Conservation (phyloP, 2,329 filamentous ascomycete genomes). For the Diaporthe capsici region DNA sequence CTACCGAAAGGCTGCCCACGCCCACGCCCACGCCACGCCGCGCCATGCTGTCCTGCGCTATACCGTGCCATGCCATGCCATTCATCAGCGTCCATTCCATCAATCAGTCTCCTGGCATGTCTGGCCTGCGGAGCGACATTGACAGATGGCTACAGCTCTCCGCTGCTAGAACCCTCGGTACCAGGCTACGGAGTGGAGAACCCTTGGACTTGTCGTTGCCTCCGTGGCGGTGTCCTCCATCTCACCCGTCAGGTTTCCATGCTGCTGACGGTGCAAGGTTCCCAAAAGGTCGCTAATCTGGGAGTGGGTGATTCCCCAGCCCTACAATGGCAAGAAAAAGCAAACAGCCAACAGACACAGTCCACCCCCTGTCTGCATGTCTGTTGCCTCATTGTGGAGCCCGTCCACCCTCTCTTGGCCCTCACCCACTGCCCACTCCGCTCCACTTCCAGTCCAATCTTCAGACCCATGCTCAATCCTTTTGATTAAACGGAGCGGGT, state of each 20-base stretch:
- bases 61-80: constrained; percentile 6
- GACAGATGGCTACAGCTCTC: not conserved
- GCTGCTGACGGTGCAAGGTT: constrained; percentile 29
- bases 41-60: constrained; percentile 8
- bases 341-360: constrained; percentile 30
- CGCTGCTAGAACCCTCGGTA: not conserved
- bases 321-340: constrained; percentile 35
- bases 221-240: constrained; percentile 15
- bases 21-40: constrained; percentile 22
- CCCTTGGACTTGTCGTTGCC: not conserved
- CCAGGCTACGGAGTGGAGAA: not conserved
- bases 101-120: not conserved
- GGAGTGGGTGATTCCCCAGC: constrained; percentile 31
- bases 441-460: constrained; percentile 24
- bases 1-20: not conserved
- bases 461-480: constrained; percentile 34
- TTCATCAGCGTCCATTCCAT: not conserved
- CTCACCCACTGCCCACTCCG: constrained; percentile 16
- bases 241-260: constrained; percentile 20
- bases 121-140: not conserved
- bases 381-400: constrained; percentile 26
- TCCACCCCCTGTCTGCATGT: constrained; percentile 25
- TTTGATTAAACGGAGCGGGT: constrained; percentile 34
- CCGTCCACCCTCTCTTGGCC: constrained; percentile 28
- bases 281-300: constrained; percentile 35